A percentile compares a stretch with the other conserved stretches of the same genome.
Evolutionary conservation across 2,329 filamentous ascomycete species (phyloP).

Genomic region (Cordyceps cicadae): DNA sequence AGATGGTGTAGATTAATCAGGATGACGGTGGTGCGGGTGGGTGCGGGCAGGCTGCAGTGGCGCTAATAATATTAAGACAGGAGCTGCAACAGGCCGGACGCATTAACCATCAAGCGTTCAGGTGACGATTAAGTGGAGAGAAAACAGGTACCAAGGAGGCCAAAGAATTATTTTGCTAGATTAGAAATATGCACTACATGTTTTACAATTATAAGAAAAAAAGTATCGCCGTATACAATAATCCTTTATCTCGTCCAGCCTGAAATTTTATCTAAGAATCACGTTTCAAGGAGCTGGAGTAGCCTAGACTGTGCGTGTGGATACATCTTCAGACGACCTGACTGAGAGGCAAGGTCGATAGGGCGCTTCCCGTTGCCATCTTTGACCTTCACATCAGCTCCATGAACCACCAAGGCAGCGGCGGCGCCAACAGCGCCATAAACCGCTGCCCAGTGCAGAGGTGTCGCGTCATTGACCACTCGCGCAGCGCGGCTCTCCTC

Average conservation of each 20-base stretch:
- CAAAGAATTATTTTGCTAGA: too few species aligned
- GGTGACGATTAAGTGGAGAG: too few species aligned
- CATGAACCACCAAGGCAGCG: background rate
- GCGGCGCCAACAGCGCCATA: background rate
- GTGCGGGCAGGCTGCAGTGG: background rate
- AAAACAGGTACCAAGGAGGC: too few species aligned
- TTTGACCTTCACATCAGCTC: background rate
- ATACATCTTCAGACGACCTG: too few species aligned
- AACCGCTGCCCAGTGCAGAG: background rate
- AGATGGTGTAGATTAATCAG: background rate
- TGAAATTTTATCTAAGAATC: too few species aligned
- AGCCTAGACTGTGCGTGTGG: too few species aligned
- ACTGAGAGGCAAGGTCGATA: too few species aligned
- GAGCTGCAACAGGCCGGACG: constrained; percentile 4
- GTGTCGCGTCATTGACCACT: background rate
- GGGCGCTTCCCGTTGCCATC: constrained; percentile 1
- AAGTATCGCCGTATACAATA: too few species aligned
- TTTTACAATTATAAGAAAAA: too few species aligned
- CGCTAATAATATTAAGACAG: background rate
- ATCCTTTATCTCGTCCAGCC: too few species aligned
- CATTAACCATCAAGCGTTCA: background rate
- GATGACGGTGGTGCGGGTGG: constrained; percentile 1
- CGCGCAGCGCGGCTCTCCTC: background rate
- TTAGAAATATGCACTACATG: too few species aligned
- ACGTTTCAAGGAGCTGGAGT: too few species aligned